Base-by-base conservation (phyloP, 2,329 filamentous ascomycete species). In the Botrytis medusae region DNA sequence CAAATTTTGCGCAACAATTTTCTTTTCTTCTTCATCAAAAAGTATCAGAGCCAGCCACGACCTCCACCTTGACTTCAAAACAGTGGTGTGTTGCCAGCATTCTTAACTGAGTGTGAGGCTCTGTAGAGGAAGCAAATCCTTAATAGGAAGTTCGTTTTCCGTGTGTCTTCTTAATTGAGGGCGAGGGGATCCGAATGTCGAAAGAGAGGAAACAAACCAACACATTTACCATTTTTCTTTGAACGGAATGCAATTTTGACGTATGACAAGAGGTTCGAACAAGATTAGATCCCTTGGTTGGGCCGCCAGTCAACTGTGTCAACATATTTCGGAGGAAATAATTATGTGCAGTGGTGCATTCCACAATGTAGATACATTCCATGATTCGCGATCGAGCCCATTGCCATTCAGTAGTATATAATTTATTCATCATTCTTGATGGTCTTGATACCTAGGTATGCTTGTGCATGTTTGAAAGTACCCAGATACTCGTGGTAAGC, bases 161-260 rank as follows among this genome's bases (percentile, higher is more conserved):
- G 88, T 87, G 88, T 84, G 88, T 91, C 87, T 84, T 90, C 89
- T 92, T 90, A 76, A 87, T 80, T 91, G 89, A 90, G 87, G 88
- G 89, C 89, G 88, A 91, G 89, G 89, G 86, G 88, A 84, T 84
- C 83, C 83, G 85, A 88, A 91, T 91, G 90, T 91, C 90, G 89
- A 72, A 91, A 87, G 87, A 91, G 86, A 88, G 90, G 90, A 89
- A 83, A 90, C 87, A 89, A 61, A 76, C 61, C n/a, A 65, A 44
- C 8, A 40, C 32, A 60, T 34, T n/a, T 59, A 20, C 37, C n/a
- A 7, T 37, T 18, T 25, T 22, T 60, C 10, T 40, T 7, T 22
- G 1, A 6, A 32, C 25, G 48, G 65, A 68, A 68, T 68, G 65
- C 37, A 57, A 57, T 25, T 40, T 59, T 63, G 25, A 32, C 48